Percentiles rank a stretch among this genome's conserved stretches.
phyloP scores from a whole-genome alignment of 202 grass and related monocot species.

The Saccharum hybrid region DNA sequence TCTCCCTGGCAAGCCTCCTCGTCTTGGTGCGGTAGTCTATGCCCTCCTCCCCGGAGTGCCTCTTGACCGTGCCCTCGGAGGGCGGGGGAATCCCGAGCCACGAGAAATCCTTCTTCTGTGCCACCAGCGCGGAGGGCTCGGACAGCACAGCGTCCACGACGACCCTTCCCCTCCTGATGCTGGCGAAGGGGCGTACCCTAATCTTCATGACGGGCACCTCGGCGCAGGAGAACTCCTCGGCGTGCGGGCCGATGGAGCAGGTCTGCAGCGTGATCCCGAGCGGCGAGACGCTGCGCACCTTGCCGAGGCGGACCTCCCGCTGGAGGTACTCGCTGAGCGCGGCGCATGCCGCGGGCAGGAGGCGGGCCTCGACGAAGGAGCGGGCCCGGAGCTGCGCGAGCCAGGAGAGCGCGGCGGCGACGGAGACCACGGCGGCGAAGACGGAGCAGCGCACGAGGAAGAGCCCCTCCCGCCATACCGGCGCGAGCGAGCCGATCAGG shows the following conservation, averaged over 20 bases:
- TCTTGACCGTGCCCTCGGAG: constrained; percentile 52
- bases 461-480: constrained; percentile 86
- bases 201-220: constrained; percentile 80
- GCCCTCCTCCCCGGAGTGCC: constrained; percentile 78
- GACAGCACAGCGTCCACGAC: constrained; percentile 89
- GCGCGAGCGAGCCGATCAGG: constrained; percentile 63
- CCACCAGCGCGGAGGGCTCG: constrained; percentile 71
- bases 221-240: constrained; percentile 86
- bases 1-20: constrained; percentile 84
- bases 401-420: constrained; percentile 79
- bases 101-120: constrained; percentile 91
- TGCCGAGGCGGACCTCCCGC: constrained; percentile 85
- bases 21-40: constrained; percentile 89
- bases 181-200: constrained; percentile 78
- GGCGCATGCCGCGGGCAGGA: constrained; percentile 78
- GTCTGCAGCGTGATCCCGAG: constrained; percentile 87
- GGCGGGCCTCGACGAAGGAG: constrained; percentile 72
- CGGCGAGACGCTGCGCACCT: constrained; percentile 81
- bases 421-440: constrained; percentile 73
- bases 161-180: constrained; percentile 77
- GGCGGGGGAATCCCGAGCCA: constrained; percentile 84
- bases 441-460: constrained; percentile 89
- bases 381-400: constrained; percentile 73
- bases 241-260: constrained; percentile 89
- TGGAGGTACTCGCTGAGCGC: constrained; percentile 76